Base-by-base conservation (phyloP, 2,329 filamentous ascomycete genomes). In the Xylariaceae sp. region DNA sequence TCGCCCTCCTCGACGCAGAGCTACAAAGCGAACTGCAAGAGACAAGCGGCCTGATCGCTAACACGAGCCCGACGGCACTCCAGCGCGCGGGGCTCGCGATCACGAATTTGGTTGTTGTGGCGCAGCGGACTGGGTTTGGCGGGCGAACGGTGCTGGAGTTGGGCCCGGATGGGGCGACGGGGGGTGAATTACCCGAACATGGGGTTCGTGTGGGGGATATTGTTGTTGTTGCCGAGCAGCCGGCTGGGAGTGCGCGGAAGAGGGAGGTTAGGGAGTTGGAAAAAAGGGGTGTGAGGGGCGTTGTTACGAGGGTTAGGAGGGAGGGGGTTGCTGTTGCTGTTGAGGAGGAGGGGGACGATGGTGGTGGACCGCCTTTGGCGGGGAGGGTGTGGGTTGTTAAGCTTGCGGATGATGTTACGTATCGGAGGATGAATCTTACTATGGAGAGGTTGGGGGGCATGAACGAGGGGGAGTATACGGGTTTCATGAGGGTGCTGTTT, bases 61-160 rank as follows among this genome's bases (percentile, higher is more conserved):
- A 82, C 51, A 84, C 88, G 72, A 85, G 86, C 52, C 90, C 90
- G 3, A 77, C 82, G 0, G 79, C 83, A 0, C 84, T 95, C 10
- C 84, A 90, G 70, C 85, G 88, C 60, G 88, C 88, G 4, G 90
- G 90, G n/a, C 80, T 91, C 47, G 90, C 90, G 37, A 79, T 94
- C 67, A 84, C 86, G 13, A 93, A 92, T 73, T 83, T 97, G 7
- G 77, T 83, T 37, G 77, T 96, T 39, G 78, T 82, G 9, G 87
- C 88, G 15, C 89, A 89, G 71, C 87, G 92, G 35, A 99, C 94
- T 0, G 94, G 94, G 0, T 80, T 97, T 44, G 94, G 92, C 13
- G 94, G 94, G n/a, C 89, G 91, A 64, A 91, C 90, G 0, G 88
- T 99, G 1, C 77, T 97, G 2, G 92, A 97, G 73, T 84, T 99